Evolutionary conservation across 2,329 filamentous ascomycete species (phyloP), one percentile per base, ranked within the genome.

Genomic region (Aureobasidium sp.): DNA sequence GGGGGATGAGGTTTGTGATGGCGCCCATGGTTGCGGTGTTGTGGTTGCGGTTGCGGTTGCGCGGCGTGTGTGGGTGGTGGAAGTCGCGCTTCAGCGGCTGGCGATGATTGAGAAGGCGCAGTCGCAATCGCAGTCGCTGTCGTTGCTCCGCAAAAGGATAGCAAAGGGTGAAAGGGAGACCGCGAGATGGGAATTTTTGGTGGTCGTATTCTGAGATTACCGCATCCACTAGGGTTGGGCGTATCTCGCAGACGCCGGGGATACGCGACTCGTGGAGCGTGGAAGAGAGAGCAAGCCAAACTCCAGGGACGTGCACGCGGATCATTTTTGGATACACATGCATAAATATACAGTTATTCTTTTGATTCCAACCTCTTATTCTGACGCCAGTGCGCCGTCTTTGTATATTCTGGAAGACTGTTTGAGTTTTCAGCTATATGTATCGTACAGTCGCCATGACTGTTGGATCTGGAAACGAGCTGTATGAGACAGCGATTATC

Each of bases 1-100:
- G 80, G 5, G 88, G 88, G 29, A 90, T 67, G 38, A 90, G 73
- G 69, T 87, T 77, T 23, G 71, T 62, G 19, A 71, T 57, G 43
- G 71, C 72, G 65, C 71, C 73, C 71, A 74, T 75, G 45, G n/a
- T 65, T 62, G 43, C 17, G 25, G 27, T 35, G n/a, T n/a, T n/a
- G n/a, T n/a, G n/a, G n/a, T n/a, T 62, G 31, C 54, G 35, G 38
- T 33, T 15, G 43, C 17, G 25, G 27, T 35, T 11, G 27, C 38
- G 33, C 21, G 23, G 15, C 27, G 43, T 9, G 15, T 29, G 2
- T 27, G n/a, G n/a, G 42, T 13, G 25, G 4, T 1, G 23, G 15
- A 27, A 1, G 3, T 5, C 25, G 43, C 17, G 37, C 17, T n/a
- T n/a, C n/a, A 21, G 17, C 45, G 27, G n/a, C 23, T 5, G 21